Percentiles rank a stretch among this genome's conserved stretches.
Conservation (phyloP, 2,329 filamentous ascomycete genomes). For the Phialophora macrospora region DNA sequence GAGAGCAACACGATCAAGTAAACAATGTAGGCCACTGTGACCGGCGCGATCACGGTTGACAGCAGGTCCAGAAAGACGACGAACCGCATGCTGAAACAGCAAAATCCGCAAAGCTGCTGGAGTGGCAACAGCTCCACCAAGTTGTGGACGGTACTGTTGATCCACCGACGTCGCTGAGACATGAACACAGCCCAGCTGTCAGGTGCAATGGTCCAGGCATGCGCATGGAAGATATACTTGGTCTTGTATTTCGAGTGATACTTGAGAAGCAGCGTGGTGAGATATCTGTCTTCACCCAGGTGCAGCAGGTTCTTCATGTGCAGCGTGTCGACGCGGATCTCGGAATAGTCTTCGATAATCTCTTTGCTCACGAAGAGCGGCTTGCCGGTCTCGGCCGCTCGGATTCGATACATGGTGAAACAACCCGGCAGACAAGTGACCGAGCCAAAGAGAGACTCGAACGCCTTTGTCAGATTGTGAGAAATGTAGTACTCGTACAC, state of each 20-base stretch:
- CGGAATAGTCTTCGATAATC: slow-evolving; percentile 82
- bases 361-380: slow-evolving; percentile 95
- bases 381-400: slow-evolving; percentile 91
- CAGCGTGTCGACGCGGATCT: slow-evolving; percentile 94
- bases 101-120: slow-evolving; percentile 96
- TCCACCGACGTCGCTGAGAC: slow-evolving; percentile 98
- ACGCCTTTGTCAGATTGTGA: slow-evolving; percentile 94
- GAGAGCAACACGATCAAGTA: slow-evolving; percentile 82
- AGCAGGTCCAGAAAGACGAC: slow-evolving; percentile 93
- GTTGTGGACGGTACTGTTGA: slow-evolving; percentile 99
- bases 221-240: slow-evolving; percentile 89
- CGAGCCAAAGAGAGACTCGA: slow-evolving; percentile 94
- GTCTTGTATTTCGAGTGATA: slow-evolving; percentile 95
- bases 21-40: slow-evolving; percentile 84
- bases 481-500: slow-evolving; percentile 99
- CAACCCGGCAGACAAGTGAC: slow-evolving; percentile 98
- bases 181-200: slow-evolving; percentile 94
- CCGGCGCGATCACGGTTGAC: slow-evolving; percentile 88
- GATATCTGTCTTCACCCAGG: slow-evolving; percentile 94
- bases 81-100: slow-evolving; percentile 99
- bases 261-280: slow-evolving; percentile 93
- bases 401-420: slow-evolving; percentile 98
- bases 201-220: slow-evolving; percentile 96
- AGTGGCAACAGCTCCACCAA: slow-evolving; percentile 92
- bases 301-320: slow-evolving; percentile 99